Evolutionary conservation across 352 stramenopile genomes (phyloP), one percentile per base, ranked within the genome.

Genomic region (Blastocystis sp.): DNA sequence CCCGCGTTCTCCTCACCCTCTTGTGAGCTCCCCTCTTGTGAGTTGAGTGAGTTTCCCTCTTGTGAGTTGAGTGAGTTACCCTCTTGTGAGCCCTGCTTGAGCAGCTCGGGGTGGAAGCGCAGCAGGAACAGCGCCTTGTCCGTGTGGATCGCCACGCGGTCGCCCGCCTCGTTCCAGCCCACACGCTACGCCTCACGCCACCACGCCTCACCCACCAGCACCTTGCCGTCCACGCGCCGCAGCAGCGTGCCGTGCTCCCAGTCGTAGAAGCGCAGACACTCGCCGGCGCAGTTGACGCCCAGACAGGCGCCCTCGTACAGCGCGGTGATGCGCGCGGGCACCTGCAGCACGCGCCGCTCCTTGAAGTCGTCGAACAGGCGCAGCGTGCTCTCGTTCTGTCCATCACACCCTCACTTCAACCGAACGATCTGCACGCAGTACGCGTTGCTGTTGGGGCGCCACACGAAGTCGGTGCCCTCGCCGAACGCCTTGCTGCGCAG

Each of bases 311-410:
- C 97, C 10, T 96, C 96, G 89, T 97, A 98, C 11, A 99, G 87
- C 0, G 93, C 95, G 70, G 98, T 96, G 0, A 96, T 95, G 60
- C 94, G 95, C 71, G 97, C 94, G 1, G 95, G 94, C 17, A 95
- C 94, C 86, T 97, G 95, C 76, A 98, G 93, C 9, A 92, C 93
- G 89, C 96, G 94, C 67, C 93, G 92, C 90, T 98, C 95, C 90
- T 98, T 98, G 89, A 99, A 99, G 90, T 99, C 98, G 89, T 97
- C 97, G 91, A 98, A 99, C 41, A 98, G 93, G 88, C 96, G 96
- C 74, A 99, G 90, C 81, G 94, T 93, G 40, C 93, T 97, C 76
- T 96, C 95, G 89, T 92, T 97, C 91, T 99, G 96, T 28, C 11
- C 7, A 7, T 61, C 38, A 61, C 11, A 7, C 9, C 34, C 40